phyloP scores from a whole-genome alignment of 2,329 filamentous ascomycete genomes.

The Endothia cerciana region DNA sequence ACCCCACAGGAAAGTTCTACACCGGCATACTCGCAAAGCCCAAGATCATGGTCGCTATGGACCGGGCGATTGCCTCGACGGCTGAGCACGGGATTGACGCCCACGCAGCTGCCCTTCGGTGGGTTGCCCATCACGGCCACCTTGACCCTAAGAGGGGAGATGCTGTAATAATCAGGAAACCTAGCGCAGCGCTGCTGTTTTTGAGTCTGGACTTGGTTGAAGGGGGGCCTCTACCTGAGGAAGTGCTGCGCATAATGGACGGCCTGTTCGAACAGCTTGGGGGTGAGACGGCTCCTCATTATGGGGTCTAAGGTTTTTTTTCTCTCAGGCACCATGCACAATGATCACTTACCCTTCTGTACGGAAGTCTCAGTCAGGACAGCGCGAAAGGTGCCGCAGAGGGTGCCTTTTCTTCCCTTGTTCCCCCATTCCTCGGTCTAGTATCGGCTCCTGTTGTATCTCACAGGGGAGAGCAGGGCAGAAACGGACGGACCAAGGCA shows the following conservation, averaged over 20 bases:
- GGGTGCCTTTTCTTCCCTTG: not conserved
- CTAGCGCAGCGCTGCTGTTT: conserved; percentile 41
- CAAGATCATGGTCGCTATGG: conserved; percentile 35
- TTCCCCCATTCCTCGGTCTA: not conserved
- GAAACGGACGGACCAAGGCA: not conserved
- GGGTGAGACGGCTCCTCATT: not conserved
- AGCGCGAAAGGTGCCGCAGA: not conserved
- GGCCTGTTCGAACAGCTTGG: conserved; percentile 15
- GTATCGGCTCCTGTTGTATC: too few relatives aligned
- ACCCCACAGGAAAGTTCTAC: conserved; percentile 35
- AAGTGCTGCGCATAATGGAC: conserved; percentile 33
- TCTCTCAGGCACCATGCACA: not conserved
- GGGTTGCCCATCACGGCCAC: conserved; percentile 43
- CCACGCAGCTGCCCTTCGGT: conserved; percentile 47
- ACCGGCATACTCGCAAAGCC: conserved; percentile 35
- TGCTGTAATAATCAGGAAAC: conserved; percentile 42
- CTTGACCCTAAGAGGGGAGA: conserved; percentile 41
- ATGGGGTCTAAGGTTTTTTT: not conserved
- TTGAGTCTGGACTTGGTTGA: conserved; percentile 42
- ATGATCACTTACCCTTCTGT: not conserved
- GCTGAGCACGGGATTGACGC: conserved; percentile 42
- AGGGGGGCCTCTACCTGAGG: conserved; percentile 45
- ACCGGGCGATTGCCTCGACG: conserved; percentile 35
- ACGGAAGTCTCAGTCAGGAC: not conserved
- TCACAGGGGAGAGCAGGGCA: too few relatives aligned